Evolutionary conservation across 163 green algal species (phyloP).

Genomic region (Trebouxia gelatinosa): DNA sequence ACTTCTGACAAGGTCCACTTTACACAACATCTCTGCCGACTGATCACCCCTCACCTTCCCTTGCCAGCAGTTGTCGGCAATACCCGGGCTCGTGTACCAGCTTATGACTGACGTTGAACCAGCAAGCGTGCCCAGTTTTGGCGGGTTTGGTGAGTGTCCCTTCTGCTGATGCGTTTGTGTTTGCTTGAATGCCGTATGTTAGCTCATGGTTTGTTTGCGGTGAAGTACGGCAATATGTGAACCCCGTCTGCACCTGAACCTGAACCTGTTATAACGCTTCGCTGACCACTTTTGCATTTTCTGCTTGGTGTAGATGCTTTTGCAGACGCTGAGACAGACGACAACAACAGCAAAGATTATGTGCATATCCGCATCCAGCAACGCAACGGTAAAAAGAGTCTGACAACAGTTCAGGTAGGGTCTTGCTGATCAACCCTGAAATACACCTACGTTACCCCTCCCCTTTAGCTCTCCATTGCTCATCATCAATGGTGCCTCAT

Average conservation of each 20-base stretch:
- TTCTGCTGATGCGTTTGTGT: no score
- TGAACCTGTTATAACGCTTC: no score
- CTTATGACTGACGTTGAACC: constrained; percentile 33
- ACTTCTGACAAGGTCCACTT: no score
- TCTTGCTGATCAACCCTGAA: no score
- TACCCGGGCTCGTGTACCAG: not conserved
- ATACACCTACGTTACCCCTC: no score
- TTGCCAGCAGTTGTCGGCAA: not conserved
- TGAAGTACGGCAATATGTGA: no score
- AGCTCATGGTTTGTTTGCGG: no score
- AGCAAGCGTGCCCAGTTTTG: constrained; percentile 32
- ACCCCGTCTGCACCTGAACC: no score
- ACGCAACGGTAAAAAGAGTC: constrained; percentile 96
- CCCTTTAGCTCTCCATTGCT: no score
- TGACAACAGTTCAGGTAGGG: constrained; percentile 98
- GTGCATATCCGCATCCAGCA: constrained; percentile 98
- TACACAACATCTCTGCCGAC: no score
- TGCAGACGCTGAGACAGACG: constrained; percentile 36
- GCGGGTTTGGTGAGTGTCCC: constrained; percentile 30
- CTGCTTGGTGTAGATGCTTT: constrained; percentile 45
- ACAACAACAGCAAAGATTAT: constrained; percentile 65
- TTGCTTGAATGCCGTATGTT: no score
- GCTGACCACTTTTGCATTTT: not conserved
- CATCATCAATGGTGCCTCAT: no score
- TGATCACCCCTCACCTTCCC: not conserved